phyloP scores from a whole-genome alignment of 768 basidiomycete species.

The Phlebiopsis flavidoalba region DNA sequence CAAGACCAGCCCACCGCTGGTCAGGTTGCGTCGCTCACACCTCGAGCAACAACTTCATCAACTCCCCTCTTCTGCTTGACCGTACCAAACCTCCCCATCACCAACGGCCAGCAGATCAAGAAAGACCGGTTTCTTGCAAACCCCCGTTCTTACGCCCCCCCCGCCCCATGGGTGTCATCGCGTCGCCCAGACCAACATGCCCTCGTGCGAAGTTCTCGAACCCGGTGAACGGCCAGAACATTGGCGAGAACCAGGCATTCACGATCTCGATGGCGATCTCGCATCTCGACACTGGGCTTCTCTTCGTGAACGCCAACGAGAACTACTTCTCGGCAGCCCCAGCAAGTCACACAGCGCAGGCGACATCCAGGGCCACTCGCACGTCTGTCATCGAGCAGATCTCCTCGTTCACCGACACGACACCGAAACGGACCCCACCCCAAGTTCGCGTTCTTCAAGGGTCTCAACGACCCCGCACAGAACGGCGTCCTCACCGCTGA shows the following conservation, averaged over 20 bases:
- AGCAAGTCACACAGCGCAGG: conserved; percentile 44
- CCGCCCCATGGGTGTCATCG: conserved; percentile 52
- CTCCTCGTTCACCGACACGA: conserved; percentile 41
- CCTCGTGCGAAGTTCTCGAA: conserved; percentile 50
- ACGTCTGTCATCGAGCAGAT: conserved; percentile 58
- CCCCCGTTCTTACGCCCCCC: conserved; percentile 45
- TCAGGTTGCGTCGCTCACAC: conserved; percentile 51
- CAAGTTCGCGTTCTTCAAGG: conserved; percentile 56
- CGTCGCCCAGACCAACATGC: conserved; percentile 43
- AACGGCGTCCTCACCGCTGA: conserved; percentile 41
- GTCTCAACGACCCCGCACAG: conserved; percentile 40
- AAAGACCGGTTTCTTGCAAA: conserved; percentile 24
- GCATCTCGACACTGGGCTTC: conserved; percentile 45
- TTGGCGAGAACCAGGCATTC: conserved; percentile 45
- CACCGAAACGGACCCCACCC: conserved; percentile 42
- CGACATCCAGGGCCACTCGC: conserved; percentile 54
- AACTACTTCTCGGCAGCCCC: conserved; percentile 57
- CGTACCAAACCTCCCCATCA: conserved; percentile 45
- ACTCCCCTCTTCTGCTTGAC: conserved; percentile 58
- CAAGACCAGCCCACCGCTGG: conserved; percentile 31
- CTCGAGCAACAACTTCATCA: conserved; percentile 76
- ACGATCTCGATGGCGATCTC: conserved; percentile 45
- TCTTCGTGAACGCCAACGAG: conserved; percentile 52
- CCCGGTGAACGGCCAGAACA: conserved; percentile 42
- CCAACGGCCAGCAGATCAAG: conserved; percentile 51